Evolutionary conservation across 495 filamentous ascomycete genomes (phyloP).

Genomic region (Talaromyces stipitatus): DNA sequence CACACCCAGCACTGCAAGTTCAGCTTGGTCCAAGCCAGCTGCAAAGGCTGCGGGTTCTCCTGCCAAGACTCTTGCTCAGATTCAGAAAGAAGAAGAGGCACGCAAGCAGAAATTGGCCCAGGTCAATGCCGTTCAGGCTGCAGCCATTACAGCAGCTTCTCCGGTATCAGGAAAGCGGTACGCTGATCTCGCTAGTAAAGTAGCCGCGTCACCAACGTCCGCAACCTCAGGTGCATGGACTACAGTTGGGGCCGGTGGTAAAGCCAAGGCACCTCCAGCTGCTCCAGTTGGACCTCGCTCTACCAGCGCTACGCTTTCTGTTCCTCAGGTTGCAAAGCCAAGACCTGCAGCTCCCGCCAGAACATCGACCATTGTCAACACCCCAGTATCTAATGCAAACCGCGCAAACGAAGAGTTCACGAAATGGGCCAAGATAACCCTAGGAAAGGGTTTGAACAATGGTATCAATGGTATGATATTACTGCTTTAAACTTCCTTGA

Average conservation of each 20-base stretch:
- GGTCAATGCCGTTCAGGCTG: constrained; percentile 48
- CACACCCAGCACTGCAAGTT: constrained; percentile 40
- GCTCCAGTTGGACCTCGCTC: constrained; percentile 49
- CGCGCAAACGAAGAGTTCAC: constrained; percentile 79
- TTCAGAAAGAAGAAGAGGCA: constrained; percentile 91
- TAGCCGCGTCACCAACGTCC: constrained; percentile 22
- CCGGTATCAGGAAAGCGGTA: constrained; percentile 75
- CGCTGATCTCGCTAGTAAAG: constrained; percentile 88
- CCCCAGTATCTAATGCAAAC: constrained; percentile 37
- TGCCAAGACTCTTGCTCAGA: constrained; percentile 83
- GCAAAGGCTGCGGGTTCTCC: constrained; percentile 49
- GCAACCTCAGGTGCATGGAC: constrained; percentile 67
- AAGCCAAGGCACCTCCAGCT: constrained; percentile 67
- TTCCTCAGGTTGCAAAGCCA: constrained; percentile 31
- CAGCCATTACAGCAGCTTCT: constrained; percentile 39
- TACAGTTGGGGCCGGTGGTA: constrained; percentile 91
- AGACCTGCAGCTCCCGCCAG: constrained; percentile 32
- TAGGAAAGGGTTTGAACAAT: constrained; percentile 54
- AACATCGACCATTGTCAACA: constrained; percentile 27
- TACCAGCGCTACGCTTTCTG: constrained; percentile 39
- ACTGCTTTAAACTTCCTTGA: background rate
- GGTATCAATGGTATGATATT: constrained; percentile 50
- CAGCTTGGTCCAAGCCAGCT: constrained; percentile 58
- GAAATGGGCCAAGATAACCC: constrained; percentile 77
- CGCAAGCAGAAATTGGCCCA: constrained; percentile 65